Evolutionary conservation across 2,329 filamentous ascomycete species (phyloP).

Genomic region (Trichoderma sp.): DNA sequence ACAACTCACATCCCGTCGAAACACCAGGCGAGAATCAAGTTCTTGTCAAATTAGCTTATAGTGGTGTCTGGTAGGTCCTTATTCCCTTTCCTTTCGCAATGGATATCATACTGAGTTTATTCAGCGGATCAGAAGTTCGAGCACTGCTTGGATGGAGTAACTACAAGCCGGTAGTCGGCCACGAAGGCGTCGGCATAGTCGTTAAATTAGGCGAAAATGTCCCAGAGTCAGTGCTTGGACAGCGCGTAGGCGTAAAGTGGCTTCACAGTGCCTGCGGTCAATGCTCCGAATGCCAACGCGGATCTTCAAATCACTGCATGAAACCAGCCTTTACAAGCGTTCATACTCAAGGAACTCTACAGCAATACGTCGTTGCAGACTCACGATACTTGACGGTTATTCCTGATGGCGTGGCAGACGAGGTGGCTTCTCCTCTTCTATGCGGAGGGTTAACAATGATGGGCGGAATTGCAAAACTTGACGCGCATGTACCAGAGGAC

Average conservation of each 20-base stretch:
- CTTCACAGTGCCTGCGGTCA: slow-evolving; percentile 47
- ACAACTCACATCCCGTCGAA: not conserved
- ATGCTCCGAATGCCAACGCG: slow-evolving; percentile 45
- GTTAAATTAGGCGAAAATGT: slow-evolving; percentile 39
- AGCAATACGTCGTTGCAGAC: slow-evolving; percentile 40
- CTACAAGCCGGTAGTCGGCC: slow-evolving; percentile 37
- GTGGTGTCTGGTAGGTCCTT: slow-evolving; percentile 7
- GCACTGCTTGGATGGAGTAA: slow-evolving; percentile 38
- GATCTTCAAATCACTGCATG: slow-evolving; percentile 44
- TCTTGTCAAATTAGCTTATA: slow-evolving; percentile 22
- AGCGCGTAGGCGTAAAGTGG: slow-evolving; percentile 51
- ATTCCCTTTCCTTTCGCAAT: not conserved
- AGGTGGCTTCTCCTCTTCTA: slow-evolving; percentile 38
- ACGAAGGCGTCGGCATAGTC: slow-evolving; percentile 40
- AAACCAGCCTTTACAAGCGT: slow-evolving; percentile 48
- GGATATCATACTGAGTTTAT: not conserved
- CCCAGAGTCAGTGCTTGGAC: slow-evolving; percentile 36
- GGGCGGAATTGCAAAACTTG: slow-evolving; percentile 35
- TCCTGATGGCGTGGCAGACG: slow-evolving; percentile 31
- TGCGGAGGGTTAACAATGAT: slow-evolving; percentile 43
- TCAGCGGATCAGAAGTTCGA: slow-evolving; percentile 40
- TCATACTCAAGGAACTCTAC: slow-evolving; percentile 41
- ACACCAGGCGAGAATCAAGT: slow-evolving; percentile 1
- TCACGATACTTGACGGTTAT: slow-evolving; percentile 37
- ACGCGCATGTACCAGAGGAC: slow-evolving; percentile 28